Evolutionary conservation across 2,329 filamentous ascomycete species (phyloP).

Genomic region (Metarhizium guizhouense): DNA sequence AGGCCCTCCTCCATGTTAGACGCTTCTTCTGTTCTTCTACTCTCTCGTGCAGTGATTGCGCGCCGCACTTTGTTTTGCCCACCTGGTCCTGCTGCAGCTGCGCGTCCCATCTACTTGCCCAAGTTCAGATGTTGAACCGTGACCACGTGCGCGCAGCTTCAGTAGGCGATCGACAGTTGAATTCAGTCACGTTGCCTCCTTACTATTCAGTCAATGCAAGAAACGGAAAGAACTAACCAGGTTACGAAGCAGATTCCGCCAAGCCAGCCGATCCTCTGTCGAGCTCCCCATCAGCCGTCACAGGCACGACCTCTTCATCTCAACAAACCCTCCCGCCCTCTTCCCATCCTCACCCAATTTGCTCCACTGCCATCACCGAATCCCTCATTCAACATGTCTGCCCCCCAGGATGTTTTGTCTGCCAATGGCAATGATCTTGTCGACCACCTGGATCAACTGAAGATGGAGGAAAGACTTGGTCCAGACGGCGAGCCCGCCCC

Average conservation of each 20-base stretch:
- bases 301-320: neutral
- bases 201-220: neutral
- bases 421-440: slow-evolving; percentile 52
- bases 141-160: neutral
- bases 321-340: neutral
- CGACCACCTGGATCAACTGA: slow-evolving; percentile 56
- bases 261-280: neutral
- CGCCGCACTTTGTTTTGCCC: neutral
- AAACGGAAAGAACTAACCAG: neutral
- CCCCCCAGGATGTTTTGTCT: slow-evolving; percentile 47
- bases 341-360: slow-evolving; percentile 8
- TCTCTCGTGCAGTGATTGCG: neutral
- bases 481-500: slow-evolving; percentile 71
- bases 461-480: slow-evolving; percentile 56
- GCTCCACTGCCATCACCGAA: neutral
- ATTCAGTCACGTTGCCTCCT: neutral
- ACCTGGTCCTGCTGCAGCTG: neutral
- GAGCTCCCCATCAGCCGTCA: neutral
- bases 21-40: neutral
- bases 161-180: neutral
- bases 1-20: neutral
- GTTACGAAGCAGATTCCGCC: neutral
- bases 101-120: neutral
- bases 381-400: slow-evolving; percentile 41
- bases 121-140: neutral